Percentiles rank a stretch among this genome's conserved stretches.
phyloP scores from a whole-genome alignment of 345 rosid species.

The Eucalyptus sideroxylon region DNA sequence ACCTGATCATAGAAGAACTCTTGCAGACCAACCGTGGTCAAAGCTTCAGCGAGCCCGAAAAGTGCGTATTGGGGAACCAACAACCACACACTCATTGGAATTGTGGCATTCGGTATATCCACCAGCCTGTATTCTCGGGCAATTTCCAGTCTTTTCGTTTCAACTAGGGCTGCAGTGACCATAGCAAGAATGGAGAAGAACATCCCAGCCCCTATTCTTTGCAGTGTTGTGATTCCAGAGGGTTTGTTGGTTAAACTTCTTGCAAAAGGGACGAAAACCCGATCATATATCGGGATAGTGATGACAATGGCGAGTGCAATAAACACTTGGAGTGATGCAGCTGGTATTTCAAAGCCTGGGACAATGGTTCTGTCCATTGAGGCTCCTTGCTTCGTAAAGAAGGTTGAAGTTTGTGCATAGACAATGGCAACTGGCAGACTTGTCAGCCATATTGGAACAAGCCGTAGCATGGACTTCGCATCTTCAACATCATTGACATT shows the following conservation, averaged over 20 bases:
- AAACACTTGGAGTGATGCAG: slow-evolving; percentile 54
- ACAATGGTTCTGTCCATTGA: slow-evolving; percentile 41
- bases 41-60: slow-evolving; percentile 6
- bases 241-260: slow-evolving; percentile 6
- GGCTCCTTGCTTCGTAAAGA: slow-evolving; percentile 53
- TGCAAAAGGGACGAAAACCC: slow-evolving; percentile 28
- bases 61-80: slow-evolving; percentile 14
- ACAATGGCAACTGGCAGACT: slow-evolving; percentile 36
- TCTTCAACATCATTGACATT: slow-evolving; percentile 30
- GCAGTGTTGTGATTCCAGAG: slow-evolving; percentile 8
- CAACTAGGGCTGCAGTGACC: slow-evolving; percentile 10
- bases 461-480: slow-evolving; percentile 31
- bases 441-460: slow-evolving; percentile 42
- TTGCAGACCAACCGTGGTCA: slow-evolving; percentile 16
- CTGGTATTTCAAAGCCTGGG: slow-evolving; percentile 19
- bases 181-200: slow-evolving; percentile 3
- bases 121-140: slow-evolving; percentile 3
- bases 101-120: slow-evolving; percentile 1
- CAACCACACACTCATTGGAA: slow-evolving; percentile 19
- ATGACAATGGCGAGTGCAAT: slow-evolving; percentile 21
- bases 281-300: slow-evolving; percentile 43
- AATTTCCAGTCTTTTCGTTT: slow-evolving; percentile 5
- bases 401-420: slow-evolving; percentile 41
- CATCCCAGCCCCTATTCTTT: slow-evolving; percentile 12
- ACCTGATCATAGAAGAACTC: slow-evolving; percentile 23